Percentiles rank a stretch among this genome's conserved stretches.
Evolutionary conservation across 1,284 basidiomycete species (phyloP).

Genomic region (Anthracocystis panici-leucophaei): DNA sequence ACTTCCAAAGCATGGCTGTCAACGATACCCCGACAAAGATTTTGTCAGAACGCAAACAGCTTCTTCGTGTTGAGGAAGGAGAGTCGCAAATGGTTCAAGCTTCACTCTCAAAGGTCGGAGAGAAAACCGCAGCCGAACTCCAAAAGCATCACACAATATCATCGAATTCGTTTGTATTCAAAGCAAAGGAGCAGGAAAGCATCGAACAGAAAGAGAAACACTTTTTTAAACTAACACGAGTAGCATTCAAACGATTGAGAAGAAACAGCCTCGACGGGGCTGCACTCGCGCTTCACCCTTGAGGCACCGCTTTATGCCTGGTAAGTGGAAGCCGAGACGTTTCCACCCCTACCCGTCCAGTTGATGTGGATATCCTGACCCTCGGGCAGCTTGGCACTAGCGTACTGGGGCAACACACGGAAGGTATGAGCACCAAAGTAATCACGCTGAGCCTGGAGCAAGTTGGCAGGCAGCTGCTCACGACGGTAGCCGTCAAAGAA

Average conservation of each 20-base stretch:
- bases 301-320: constrained; percentile 76
- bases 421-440: constrained; percentile 70
- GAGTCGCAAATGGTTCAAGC: too few relatives aligned
- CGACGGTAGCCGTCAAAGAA: constrained; percentile 97
- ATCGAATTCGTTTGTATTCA: constrained; percentile 14
- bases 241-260: not conserved
- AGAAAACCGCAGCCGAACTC: too few relatives aligned
- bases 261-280: not conserved
- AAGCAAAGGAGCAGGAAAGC: not conserved
- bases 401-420: constrained; percentile 63
- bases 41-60: too few relatives aligned
- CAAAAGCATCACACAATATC: too few relatives aligned
- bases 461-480: constrained; percentile 88
- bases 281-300: too few relatives aligned
- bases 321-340: constrained; percentile 92
- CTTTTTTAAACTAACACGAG: not conserved
- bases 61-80: too few relatives aligned
- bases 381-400: constrained; percentile 72
- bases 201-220: not conserved
- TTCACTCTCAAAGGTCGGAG: too few relatives aligned
- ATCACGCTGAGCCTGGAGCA: constrained; percentile 87
- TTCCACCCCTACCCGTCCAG: constrained; percentile 90
- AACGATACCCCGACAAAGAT: too few relatives aligned
- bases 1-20: not conserved
- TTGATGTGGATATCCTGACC: constrained; percentile 81